phyloP scores from a whole-genome alignment of 2,329 filamentous ascomycete species.

The Corinectria fuckeliana region DNA sequence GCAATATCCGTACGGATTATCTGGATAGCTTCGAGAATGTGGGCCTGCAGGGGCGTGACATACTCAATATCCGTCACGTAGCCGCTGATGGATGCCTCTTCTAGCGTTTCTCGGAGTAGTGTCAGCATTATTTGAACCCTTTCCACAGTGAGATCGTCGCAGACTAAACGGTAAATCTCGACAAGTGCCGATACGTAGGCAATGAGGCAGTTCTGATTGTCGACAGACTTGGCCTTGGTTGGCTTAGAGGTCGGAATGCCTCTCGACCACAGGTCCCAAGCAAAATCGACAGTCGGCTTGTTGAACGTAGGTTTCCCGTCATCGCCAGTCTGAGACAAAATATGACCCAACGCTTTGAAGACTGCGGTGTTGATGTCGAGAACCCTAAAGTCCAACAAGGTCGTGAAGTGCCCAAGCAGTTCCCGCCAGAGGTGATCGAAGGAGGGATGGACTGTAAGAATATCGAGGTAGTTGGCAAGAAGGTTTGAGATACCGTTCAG shows the following conservation, averaged over 20 bases:
- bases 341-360: conserved; percentile 70
- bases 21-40: conserved; percentile 71
- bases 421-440: conserved; percentile 80
- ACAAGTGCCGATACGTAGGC: conserved; percentile 81
- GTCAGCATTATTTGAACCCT: conserved; percentile 72
- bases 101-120: conserved; percentile 74
- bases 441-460: conserved; percentile 68
- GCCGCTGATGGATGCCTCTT: conserved; percentile 69
- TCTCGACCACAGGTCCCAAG: conserved; percentile 74
- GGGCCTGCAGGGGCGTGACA: conserved; percentile 74
- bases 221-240: conserved; percentile 48
- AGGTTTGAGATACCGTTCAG: conserved; percentile 76
- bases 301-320: conserved; percentile 53
- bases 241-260: conserved; percentile 61
- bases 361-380: conserved; percentile 76
- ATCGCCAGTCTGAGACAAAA: conserved; percentile 60
- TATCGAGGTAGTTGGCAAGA: conserved; percentile 77
- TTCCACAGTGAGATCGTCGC: conserved; percentile 65
- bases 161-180: conserved; percentile 79
- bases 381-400: conserved; percentile 65
- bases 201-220: conserved; percentile 83
- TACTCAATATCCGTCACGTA: conserved; percentile 78
- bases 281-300: conserved; percentile 62
- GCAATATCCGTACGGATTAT: conserved; percentile 70
- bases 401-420: conserved; percentile 72